A percentile compares a stretch with the other conserved stretches of the same genome.
Evolutionary conservation across 139 green algal genomes (phyloP).

Genomic region (Pycnococcus provasolii): DNA sequence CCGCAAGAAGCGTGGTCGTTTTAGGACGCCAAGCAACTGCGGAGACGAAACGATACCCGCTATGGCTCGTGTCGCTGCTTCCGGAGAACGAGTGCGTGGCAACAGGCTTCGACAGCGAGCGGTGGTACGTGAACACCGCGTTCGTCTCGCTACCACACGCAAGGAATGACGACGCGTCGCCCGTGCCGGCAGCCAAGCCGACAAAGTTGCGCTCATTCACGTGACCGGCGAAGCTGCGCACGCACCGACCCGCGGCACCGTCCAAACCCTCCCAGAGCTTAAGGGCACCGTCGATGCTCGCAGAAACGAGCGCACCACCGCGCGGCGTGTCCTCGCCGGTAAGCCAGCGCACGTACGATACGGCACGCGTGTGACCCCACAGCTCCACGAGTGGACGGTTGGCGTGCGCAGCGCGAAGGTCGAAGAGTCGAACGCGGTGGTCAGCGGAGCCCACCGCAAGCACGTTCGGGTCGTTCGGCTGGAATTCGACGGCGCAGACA

Average conservation of each 20-base stretch:
- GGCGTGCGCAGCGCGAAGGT: constrained; percentile 34
- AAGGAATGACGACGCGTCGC: constrained; percentile 48
- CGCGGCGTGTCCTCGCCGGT: constrained; percentile 6
- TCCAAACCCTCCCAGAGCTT: constrained; percentile 42
- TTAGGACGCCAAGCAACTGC: constrained; percentile 7
- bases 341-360: constrained; percentile 53
- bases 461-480: constrained; percentile 47
- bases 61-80: background rate
- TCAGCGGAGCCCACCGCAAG: constrained; percentile 73
- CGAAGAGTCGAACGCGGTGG: constrained; percentile 67
- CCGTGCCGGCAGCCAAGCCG: constrained; percentile 50
- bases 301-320: constrained; percentile 22
- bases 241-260: constrained; percentile 5
- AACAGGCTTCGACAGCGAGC: background rate
- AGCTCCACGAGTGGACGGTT: constrained; percentile 36
- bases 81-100: constrained; percentile 7
- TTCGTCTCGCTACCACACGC: constrained; percentile 76
- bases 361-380: constrained; percentile 52
- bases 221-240: constrained; percentile 53
- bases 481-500: constrained; percentile 82
- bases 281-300: constrained; percentile 45
- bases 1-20: background rate
- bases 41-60: constrained; percentile 1
- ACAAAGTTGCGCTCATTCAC: constrained; percentile 91
- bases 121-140: constrained; percentile 29